Percentiles rank a stretch among this genome's conserved stretches.
These are phyloP conservation scores for Xylariales sp. DNA, from an alignment of 2,329 filamentous ascomycete species.

Conservation along the genomic window DNA sequence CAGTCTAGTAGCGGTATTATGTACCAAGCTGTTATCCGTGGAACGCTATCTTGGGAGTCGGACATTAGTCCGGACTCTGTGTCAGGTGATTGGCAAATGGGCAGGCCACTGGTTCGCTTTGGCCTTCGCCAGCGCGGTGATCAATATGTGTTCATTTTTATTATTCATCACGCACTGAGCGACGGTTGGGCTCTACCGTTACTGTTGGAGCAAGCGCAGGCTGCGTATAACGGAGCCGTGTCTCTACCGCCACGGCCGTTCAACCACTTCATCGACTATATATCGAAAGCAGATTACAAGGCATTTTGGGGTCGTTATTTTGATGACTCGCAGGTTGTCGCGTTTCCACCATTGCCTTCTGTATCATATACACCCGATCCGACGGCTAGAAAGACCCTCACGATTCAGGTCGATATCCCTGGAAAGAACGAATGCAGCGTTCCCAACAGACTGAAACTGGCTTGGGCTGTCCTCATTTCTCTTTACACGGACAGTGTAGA, in stretches of 20 bases:
- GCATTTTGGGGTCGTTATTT: constrained; percentile 13
- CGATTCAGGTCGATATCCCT: constrained; percentile 1
- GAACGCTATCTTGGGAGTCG: background rate
- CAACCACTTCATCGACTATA: constrained; percentile 21
- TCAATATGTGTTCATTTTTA: background rate
- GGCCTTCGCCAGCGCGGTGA: background rate
- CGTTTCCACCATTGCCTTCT: constrained; percentile 20
- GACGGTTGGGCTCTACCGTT: constrained; percentile 28
- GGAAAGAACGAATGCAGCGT: constrained; percentile 15
- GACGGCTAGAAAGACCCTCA: constrained; percentile 13
- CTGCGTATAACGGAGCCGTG: constrained; percentile 2
- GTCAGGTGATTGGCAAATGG: constrained; percentile 6
- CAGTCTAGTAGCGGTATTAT: background rate
- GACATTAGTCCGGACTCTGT: too few relatives aligned
- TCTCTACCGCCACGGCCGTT: constrained; percentile 8
- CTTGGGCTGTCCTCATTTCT: constrained; percentile 24
- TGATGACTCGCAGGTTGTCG: constrained; percentile 5
- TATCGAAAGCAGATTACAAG: background rate
- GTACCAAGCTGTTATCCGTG: constrained; percentile 19
- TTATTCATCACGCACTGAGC: constrained; percentile 21
- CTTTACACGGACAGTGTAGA: constrained; percentile 23
- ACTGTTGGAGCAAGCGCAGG: constrained; percentile 18
- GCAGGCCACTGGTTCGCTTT: background rate
- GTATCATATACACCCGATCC: constrained; percentile 14
- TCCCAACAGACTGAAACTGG: constrained; percentile 23